Evolutionary conservation across 768 basidiomycete genomes (phyloP), one percentile per base, ranked within the genome.

Genomic region (Psilocybe cyanescens): DNA sequence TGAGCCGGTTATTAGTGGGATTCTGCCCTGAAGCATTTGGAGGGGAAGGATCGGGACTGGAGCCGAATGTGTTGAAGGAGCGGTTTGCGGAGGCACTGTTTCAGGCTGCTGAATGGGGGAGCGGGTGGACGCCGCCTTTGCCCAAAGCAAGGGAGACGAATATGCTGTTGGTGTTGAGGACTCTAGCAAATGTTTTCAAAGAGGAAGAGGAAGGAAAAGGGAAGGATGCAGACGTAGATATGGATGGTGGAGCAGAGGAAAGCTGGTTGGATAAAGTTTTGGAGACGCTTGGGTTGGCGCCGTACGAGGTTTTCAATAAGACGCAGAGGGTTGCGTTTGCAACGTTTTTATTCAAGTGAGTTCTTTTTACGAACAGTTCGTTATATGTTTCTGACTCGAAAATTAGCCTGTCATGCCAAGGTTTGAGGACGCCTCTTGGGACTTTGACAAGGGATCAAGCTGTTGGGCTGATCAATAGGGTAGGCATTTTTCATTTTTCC

Each of bases 291-390:
- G 68, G 72, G 29, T 77, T 83, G 46, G 81, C 76, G 5, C 79
- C 85, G 1, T 88, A 87, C 59, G 71, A 77, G 17, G 74, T 78
- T 3, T 75, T 93, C 67, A 84, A 82, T 41, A 95, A 92, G 74
- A 76, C 80, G 3, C 90, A 90, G 52, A 85, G 92, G 31, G 80
- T 94, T 3, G 91, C 94, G 0, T 70, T 95, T 50, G 88, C 91
- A 3, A 96, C 95, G 0, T 76, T 95, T 37, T 74, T 92, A 33
- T 88, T 98, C 77, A 99, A 99, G 97, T 99, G 66, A 68, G 91
- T 81, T 49, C 24, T 17, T 4, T 49, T 35, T 12, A 14, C 33
- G 33, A 35, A 35, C 33, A 6, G 6, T 11, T 35, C 33, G 7
- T 7, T 35, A 7, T 35, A 35, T 35, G 33, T 35, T 35, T 35